A percentile compares a stretch with the other conserved stretches of the same genome.
Evolutionary conservation across 805 yeast genomes (phyloP).

Genomic region (Ogataea trehaloabstinens): DNA sequence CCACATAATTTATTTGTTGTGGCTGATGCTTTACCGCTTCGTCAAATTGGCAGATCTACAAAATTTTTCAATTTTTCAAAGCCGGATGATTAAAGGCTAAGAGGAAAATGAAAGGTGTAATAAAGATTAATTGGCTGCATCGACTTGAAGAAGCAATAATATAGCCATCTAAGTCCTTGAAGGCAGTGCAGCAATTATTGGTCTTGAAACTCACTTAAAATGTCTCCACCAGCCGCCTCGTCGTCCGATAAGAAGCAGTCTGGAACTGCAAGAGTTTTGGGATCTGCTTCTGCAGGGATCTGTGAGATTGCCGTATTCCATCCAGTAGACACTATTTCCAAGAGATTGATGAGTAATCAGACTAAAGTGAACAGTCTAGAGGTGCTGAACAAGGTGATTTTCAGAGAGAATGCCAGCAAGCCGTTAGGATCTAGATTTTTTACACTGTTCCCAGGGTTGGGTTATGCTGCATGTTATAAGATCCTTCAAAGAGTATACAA

Average conservation of each 20-base stretch:
- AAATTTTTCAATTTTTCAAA: neutral
- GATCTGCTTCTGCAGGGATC: conserved; percentile 98
- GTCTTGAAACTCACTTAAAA: conserved; percentile 2
- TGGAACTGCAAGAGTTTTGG: conserved; percentile 85
- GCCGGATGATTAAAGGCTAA: no score
- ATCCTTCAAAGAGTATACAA: conserved; percentile 96
- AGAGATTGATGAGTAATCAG: conserved; percentile 86
- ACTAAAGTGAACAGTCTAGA: conserved; percentile 59
- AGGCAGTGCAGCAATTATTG: no score
- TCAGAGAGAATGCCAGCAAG: conserved; percentile 75
- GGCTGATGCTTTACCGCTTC: no score
- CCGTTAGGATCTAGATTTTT: conserved; percentile 68
- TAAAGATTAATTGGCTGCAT: no score
- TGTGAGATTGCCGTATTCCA: conserved; percentile 96
- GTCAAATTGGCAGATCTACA: neutral
- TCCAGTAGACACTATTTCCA: conserved; percentile 97
- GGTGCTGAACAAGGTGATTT: conserved; percentile 82
- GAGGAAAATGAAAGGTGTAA: no score
- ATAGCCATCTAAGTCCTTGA: no score
- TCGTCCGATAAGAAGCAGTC: conserved; percentile 74
- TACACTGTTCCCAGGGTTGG: conserved; percentile 95
- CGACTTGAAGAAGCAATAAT: no score
- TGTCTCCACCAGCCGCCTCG: conserved; percentile 26
- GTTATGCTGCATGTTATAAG: conserved; percentile 97
- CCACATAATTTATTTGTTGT: no score